phyloP scores from a whole-genome alignment of 306 rosid species.

The Fragaria iinumae region DNA sequence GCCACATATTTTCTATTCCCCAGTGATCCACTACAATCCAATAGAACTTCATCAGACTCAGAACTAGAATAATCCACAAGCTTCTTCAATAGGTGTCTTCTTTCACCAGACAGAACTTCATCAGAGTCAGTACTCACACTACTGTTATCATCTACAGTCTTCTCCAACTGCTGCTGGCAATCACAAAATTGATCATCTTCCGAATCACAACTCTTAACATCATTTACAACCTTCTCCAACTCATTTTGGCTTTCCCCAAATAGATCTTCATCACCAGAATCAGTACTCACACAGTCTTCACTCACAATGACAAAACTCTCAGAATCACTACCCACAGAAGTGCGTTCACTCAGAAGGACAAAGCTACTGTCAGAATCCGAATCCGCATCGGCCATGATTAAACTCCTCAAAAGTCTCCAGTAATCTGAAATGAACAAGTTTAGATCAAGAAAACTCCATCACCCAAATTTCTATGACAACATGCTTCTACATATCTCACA shows the following conservation, averaged over 20 bases:
- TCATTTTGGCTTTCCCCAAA: background rate
- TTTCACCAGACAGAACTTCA: background rate
- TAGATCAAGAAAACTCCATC: background rate
- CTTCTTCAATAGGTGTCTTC: background rate
- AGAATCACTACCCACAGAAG: constrained; percentile 9
- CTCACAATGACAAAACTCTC: background rate
- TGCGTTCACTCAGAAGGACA: background rate
- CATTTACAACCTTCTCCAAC: background rate
- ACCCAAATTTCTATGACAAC: background rate
- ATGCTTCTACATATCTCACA: too few relatives aligned
- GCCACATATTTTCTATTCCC: background rate
- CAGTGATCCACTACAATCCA: background rate
- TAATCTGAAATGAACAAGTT: background rate
- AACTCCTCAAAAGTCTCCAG: constrained; percentile 6
- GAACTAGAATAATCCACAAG: background rate
- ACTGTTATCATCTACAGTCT: background rate
- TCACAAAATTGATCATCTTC: background rate
- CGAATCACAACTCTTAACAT: background rate
- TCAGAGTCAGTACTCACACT: background rate
- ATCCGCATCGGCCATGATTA: background rate
- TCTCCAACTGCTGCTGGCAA: background rate
- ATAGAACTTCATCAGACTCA: background rate
- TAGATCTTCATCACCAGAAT: background rate
- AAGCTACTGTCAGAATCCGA: constrained; percentile 9
- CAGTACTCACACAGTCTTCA: background rate